Percentiles rank a stretch among this genome's conserved stretches.
phyloP scores from a whole-genome alignment of 106 monocot genomes.

The Dendrobium huoshanense region DNA sequence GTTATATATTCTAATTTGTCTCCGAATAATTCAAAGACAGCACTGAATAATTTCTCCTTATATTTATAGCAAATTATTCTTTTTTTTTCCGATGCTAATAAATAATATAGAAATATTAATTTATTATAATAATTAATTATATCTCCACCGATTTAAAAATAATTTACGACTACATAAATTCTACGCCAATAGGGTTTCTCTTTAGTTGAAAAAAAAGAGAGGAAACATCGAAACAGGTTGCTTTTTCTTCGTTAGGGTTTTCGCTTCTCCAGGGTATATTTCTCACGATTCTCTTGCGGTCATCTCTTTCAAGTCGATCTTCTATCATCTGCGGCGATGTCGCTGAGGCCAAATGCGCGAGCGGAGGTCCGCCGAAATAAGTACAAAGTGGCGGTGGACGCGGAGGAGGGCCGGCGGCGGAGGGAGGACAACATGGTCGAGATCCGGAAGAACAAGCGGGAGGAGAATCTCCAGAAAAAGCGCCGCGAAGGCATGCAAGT shows the following conservation, averaged over 20 bases:
- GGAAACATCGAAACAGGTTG: neutral
- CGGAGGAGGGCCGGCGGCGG: slow-evolving; percentile 56
- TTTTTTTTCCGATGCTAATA: too few relatives aligned
- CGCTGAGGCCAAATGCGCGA: slow-evolving; percentile 61
- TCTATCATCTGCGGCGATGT: slow-evolving; percentile 23
- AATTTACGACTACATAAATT: neutral
- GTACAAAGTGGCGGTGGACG: slow-evolving; percentile 67
- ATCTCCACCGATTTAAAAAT: neutral
- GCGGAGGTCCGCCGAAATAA: slow-evolving; percentile 53
- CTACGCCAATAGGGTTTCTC: slow-evolving; percentile 1
- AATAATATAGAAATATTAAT: too few relatives aligned
- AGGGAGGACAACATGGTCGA: slow-evolving; percentile 68
- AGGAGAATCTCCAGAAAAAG: slow-evolving; percentile 63
- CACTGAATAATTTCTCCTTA: too few relatives aligned
- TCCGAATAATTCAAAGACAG: too few relatives aligned
- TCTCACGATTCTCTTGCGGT: neutral
- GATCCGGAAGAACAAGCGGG: slow-evolving; percentile 57
- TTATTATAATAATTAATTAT: too few relatives aligned
- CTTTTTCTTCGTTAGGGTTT: slow-evolving; percentile 4
- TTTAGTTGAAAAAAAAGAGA: neutral
- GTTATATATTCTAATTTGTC: too few relatives aligned
- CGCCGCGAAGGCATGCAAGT: slow-evolving; percentile 57
- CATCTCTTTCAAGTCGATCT: neutral
- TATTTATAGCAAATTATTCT: too few relatives aligned
- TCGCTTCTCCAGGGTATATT: neutral